These are phyloP conservation scores for Debaryomyces nepalensis DNA, from an alignment of 1,139 yeast species.

Conservation along the genomic window DNA sequence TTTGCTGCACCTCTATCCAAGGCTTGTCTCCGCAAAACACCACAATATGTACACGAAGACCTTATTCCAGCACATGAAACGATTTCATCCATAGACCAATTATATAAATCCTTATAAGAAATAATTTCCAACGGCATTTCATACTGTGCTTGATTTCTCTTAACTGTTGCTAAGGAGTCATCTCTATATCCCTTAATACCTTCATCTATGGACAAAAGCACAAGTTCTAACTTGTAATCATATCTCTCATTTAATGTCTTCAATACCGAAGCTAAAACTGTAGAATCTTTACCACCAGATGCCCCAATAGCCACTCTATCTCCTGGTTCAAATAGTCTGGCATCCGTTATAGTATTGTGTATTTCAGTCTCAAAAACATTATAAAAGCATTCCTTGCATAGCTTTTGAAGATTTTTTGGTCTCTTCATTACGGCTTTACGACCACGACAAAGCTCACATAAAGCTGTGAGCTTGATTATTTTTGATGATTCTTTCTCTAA, in stretches of 20 bases:
- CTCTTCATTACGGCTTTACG: constrained; percentile 87
- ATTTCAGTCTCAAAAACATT: constrained; percentile 93
- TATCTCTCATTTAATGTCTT: constrained; percentile 87
- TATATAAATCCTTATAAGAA: constrained; percentile 84
- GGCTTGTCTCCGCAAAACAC: constrained; percentile 95
- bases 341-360: constrained; percentile 80
- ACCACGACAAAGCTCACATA: constrained; percentile 86
- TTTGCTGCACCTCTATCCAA: constrained; percentile 95
- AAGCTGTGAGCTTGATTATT: constrained; percentile 46
- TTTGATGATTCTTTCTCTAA: constrained; percentile 17
- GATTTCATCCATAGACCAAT: constrained; percentile 99
- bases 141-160: constrained; percentile 88
- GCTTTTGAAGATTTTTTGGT: constrained; percentile 87
- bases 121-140: constrained; percentile 87
- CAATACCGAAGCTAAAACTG: constrained; percentile 88
- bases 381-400: constrained; percentile 92
- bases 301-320: constrained; percentile 97
- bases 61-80: constrained; percentile 94
- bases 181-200: constrained; percentile 98
- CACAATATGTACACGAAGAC: constrained; percentile 97
- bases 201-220: constrained; percentile 88
- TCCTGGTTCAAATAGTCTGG: constrained; percentile 73
- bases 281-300: constrained; percentile 97
- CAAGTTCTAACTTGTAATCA: constrained; percentile 82
- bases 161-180: constrained; percentile 95